These are phyloP conservation scores for Aureobasidium sp. DNA, from an alignment of 2,329 filamentous ascomycete species.

Conservation along the genomic window DNA sequence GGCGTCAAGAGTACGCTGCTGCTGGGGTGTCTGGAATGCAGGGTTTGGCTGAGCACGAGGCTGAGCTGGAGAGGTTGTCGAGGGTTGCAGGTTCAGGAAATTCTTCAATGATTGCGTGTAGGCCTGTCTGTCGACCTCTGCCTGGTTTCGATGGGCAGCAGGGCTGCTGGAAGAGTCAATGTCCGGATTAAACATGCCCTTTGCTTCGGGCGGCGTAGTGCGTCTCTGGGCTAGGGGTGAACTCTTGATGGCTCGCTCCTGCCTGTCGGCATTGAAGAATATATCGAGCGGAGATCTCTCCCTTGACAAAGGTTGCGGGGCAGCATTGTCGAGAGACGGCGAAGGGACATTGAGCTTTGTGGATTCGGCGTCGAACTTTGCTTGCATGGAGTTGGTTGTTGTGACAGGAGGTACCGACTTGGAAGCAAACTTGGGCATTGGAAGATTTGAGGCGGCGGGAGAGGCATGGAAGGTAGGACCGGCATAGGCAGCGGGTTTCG, in stretches of 20 bases:
- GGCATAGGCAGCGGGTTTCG: constrained; percentile 59
- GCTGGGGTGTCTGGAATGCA: constrained; percentile 15
- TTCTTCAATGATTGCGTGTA: constrained; percentile 37
- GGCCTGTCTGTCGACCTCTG: constrained; percentile 42
- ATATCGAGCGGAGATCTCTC: constrained; percentile 76
- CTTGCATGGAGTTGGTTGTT: constrained; percentile 33
- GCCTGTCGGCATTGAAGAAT: constrained; percentile 79
- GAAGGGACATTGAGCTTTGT: constrained; percentile 4
- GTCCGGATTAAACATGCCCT: constrained; percentile 55
- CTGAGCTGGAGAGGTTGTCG: constrained; percentile 17
- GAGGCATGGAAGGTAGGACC: constrained; percentile 93
- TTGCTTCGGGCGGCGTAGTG: constrained; percentile 1
- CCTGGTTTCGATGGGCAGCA: constrained; percentile 28
- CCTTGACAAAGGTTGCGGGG: constrained; percentile 15
- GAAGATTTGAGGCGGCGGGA: constrained; percentile 79
- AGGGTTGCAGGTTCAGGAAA: constrained; percentile 26
- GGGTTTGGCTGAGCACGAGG: constrained; percentile 17
- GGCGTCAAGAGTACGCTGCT: constrained; percentile 5
- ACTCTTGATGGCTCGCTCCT: constrained; percentile 58
- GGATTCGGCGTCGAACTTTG: constrained; percentile 35
- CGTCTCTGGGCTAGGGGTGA: constrained; percentile 24
- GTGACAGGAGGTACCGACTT: constrained; percentile 63
- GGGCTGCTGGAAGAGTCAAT: constrained; percentile 47
- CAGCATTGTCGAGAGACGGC: not conserved
- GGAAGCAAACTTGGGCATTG: constrained; percentile 80